phyloP scores from a whole-genome alignment of 257 asterid genomes.

The Solanum clarkiae region DNA sequence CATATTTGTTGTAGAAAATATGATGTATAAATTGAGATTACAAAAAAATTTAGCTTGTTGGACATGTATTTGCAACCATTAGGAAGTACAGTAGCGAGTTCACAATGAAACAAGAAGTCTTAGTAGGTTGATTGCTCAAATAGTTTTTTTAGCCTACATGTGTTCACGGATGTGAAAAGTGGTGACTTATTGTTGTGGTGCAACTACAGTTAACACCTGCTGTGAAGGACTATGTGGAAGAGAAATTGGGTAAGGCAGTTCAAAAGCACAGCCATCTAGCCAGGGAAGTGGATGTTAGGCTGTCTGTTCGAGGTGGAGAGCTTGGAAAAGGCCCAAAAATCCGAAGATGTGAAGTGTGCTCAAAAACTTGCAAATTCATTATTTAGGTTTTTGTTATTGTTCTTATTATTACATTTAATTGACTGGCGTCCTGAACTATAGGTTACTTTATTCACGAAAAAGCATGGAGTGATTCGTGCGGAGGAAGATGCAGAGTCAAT shows the following conservation, averaged over 20 bases:
- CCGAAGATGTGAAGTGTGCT: conserved; percentile 74
- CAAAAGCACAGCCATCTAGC: conserved; percentile 80
- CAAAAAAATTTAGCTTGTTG: background rate
- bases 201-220: conserved; percentile 48
- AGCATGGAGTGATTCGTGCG: conserved; percentile 84
- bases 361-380: background rate
- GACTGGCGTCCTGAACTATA: conserved; percentile 4
- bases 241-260: conserved; percentile 82
- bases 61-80: background rate
- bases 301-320: conserved; percentile 91
- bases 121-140: background rate
- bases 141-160: background rate
- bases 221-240: conserved; percentile 75
- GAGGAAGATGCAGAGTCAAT: conserved; percentile 81
- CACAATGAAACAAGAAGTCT: background rate
- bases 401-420: background rate
- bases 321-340: conserved; percentile 79
- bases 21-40: background rate
- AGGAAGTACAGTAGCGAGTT: background rate
- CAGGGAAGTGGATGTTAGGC: conserved; percentile 81
- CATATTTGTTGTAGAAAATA: background rate
- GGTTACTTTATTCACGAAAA: conserved; percentile 87
- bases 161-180: background rate
- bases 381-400: background rate
- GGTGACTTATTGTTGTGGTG: background rate